These are phyloP conservation scores for Digitaria exilis DNA, from an alignment of 202 grass and related monocot genomes.

Conservation along the genomic window DNA sequence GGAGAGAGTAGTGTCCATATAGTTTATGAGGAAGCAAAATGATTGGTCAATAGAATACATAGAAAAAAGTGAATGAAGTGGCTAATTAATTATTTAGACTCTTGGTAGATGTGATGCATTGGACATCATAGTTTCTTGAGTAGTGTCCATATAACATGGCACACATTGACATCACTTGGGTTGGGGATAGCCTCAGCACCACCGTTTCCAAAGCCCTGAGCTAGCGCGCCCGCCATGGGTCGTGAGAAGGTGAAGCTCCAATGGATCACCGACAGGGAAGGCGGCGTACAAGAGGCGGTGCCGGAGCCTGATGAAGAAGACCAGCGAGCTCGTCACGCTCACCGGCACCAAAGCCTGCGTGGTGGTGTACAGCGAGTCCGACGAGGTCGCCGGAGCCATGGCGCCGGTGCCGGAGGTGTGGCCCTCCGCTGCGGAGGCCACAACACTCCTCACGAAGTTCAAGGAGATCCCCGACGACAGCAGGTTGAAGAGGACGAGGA, in stretches of 20 bases:
- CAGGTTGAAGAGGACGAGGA: slow-evolving; percentile 40
- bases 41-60: no score
- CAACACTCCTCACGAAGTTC: not conserved
- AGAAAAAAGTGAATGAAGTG: no score
- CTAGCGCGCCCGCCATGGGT: not conserved
- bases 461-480: slow-evolving; percentile 33
- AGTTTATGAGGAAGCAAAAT: no score
- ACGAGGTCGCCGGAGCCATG: not conserved
- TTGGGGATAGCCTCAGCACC: no score
- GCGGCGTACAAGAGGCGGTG: slow-evolving; percentile 31
- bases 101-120: no score
- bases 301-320: slow-evolving; percentile 42
- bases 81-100: no score
- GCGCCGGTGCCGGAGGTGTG: slow-evolving; percentile 32
- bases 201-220: no score
- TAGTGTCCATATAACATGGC: no score
- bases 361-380: slow-evolving; percentile 19
- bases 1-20: no score
- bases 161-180: no score
- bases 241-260: not conserved
- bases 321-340: slow-evolving; percentile 9
- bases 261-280: not conserved
- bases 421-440: slow-evolving; percentile 17
- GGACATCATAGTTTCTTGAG: no score
- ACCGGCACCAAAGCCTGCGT: slow-evolving; percentile 19